These are phyloP conservation scores for Malus sieversii DNA, from an alignment of 306 rosid genomes.

Conservation along the genomic window DNA sequence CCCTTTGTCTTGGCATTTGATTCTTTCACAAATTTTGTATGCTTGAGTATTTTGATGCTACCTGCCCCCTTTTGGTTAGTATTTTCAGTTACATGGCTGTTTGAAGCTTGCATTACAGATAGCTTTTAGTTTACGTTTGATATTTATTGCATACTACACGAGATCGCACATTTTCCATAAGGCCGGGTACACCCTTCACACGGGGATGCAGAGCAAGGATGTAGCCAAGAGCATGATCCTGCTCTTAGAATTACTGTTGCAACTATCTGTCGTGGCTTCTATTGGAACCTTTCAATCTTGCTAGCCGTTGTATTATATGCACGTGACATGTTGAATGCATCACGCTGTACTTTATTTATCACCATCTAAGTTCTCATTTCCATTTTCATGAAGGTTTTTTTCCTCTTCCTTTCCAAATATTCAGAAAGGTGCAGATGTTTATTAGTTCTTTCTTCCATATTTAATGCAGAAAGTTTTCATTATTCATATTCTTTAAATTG, in stretches of 20 bases:
- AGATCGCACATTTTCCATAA: neutral
- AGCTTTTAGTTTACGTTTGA: neutral
- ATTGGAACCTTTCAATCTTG: neutral
- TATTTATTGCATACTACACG: neutral
- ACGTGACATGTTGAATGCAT: neutral
- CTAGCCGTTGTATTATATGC: neutral
- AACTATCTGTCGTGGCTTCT: neutral
- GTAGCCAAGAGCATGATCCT: neutral
- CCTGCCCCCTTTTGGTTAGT: neutral
- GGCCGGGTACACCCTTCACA: neutral
- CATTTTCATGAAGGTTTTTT: neutral
- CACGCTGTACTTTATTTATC: neutral
- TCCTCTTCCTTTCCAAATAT: neutral
- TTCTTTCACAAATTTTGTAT: neutral
- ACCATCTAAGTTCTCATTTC: neutral
- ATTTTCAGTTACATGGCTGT: neutral
- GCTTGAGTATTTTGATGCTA: neutral
- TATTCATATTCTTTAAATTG: neutral
- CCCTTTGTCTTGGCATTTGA: neutral
- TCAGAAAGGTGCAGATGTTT: neutral
- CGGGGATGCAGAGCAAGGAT: neutral
- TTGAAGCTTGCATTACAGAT: neutral
- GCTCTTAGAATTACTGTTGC: neutral
- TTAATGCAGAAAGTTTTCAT: neutral
- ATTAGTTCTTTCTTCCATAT: neutral